Percentiles rank a stretch among this genome's conserved stretches.
Evolutionary conservation across 345 rosid genomes (phyloP).

Genomic region (Eutrema yunnanense): DNA sequence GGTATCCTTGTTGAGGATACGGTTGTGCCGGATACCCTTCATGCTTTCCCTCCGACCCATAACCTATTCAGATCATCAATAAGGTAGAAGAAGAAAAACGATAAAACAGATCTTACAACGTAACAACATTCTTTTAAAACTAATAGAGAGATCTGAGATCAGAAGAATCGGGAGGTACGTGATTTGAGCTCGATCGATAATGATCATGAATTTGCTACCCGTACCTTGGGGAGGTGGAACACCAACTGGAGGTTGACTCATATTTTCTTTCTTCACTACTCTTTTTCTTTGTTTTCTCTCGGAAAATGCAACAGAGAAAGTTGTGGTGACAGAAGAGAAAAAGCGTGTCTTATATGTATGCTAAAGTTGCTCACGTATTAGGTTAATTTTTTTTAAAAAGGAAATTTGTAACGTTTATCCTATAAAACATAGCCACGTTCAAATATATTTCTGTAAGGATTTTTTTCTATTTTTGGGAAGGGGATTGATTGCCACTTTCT

Average conservation of each 20-base stretch:
- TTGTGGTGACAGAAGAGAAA: background rate
- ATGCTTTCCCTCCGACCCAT: too few relatives aligned
- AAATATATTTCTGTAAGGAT: background rate
- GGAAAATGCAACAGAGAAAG: background rate
- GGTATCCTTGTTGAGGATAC: background rate
- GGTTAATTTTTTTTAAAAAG: background rate
- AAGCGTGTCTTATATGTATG: background rate
- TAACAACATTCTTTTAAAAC: background rate
- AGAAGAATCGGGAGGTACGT: background rate
- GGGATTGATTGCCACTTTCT: too few relatives aligned
- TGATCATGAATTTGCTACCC: too few relatives aligned
- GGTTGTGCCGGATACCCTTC: slow-evolving; percentile 37
- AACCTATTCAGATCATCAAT: slow-evolving; percentile 32
- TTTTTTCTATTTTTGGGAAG: too few relatives aligned
- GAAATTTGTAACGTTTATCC: background rate
- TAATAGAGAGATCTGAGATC: background rate
- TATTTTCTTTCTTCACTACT: background rate
- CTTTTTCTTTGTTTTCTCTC: background rate
- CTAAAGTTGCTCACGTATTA: background rate
- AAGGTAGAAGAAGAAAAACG: background rate
- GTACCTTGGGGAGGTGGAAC: slow-evolving; percentile 26
- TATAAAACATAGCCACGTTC: background rate
- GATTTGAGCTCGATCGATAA: too few relatives aligned
- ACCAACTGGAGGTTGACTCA: slow-evolving; percentile 16
- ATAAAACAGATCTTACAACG: background rate